Base-by-base conservation (phyloP, 768 basidiomycete species). In the Strobilomyces dryophilus region DNA sequence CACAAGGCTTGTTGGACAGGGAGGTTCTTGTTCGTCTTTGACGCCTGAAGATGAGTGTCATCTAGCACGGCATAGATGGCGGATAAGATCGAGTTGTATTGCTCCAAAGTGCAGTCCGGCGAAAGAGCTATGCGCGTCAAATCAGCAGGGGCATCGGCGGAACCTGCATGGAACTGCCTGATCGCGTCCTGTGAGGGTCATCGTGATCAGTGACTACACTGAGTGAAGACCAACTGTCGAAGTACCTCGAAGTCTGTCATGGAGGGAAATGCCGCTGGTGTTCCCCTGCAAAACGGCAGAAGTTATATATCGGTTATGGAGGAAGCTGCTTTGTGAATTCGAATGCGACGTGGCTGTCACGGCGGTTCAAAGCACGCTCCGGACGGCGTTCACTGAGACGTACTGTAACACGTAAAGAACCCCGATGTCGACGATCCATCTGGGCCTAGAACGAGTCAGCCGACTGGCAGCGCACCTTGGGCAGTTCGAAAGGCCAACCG, bases 401-500 rank as follows among this genome's bases (percentile, higher is more conserved):
- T n/a, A 10, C 9, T 12, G 18, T 8, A 31, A 41, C 9, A 58
- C 57, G 45, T 56, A 61, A 58, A 44, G 10, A 8, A 17, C 14
- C 31, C 17, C 24, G 8, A 81, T 83, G 84, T 81, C n/a, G n/a
- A n/a, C 83, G 6, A 86, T 92, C 60, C 82, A 87, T 56, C 78
- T 92, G 10, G 78, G 79, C 12, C 75, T 92, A 4, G 75, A 83
- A 49, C 79, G 86, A 8, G 75, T 92, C 35, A 61, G 66, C 40
- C 66, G 52, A 4, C 75, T 93, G 0, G 76, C 86, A 32, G 53
- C 66, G 3, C 62, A 76, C 59, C 71, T 95, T 5, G 83, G 81
- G 0, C 70, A 75, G 0, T 87, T 89, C 63, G 81, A 76, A 0
- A 79, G 90, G 2, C 95, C 93, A 0, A 92, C 93, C 1, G 76